Evolutionary conservation across 23 red algal genomes (phyloP).

Genomic region (Gracilariopsis chorda): DNA sequence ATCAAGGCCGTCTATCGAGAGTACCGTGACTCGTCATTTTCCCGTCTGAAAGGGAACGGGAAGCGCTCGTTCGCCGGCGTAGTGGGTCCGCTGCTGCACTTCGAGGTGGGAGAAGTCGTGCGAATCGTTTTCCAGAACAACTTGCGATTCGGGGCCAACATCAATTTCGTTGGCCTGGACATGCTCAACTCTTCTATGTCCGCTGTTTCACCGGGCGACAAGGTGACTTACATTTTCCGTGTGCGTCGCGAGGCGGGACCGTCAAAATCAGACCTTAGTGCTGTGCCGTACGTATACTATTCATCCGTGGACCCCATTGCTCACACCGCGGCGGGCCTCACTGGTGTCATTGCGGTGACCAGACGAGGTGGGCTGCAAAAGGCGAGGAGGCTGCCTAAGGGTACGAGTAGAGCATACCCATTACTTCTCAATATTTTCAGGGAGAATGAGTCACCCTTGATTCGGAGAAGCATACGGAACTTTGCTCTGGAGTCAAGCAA

Average conservation of each 20-base stretch:
- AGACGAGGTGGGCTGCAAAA: not conserved
- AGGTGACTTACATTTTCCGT: constrained; percentile 2
- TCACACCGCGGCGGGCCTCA: constrained; percentile 52
- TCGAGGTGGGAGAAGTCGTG: constrained; percentile 5
- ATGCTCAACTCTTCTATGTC: not conserved
- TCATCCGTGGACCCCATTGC: constrained; percentile 47
- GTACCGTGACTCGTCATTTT: not conserved
- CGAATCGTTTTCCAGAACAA: constrained; percentile 26
- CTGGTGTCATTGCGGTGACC: constrained; percentile 24
- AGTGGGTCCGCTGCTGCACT: constrained; percentile 34
- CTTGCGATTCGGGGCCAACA: not conserved
- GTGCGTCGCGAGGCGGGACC: constrained; percentile 29
- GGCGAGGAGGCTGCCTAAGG: constrained; percentile 3
- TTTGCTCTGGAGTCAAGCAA: not conserved
- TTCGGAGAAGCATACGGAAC: constrained; percentile 9
- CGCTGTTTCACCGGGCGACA: not conserved
- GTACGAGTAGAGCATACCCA: not conserved
- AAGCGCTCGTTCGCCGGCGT: constrained; percentile 9
- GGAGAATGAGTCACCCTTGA: constrained; percentile 22
- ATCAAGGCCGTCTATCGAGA: constrained; percentile 48
- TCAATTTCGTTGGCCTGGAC: constrained; percentile 14
- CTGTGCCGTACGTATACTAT: constrained; percentile 36
- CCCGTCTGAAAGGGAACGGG: not conserved
- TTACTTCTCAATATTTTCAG: constrained; percentile 30
- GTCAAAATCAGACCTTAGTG: not conserved